A percentile compares a stretch with the other conserved stretches of the same genome.
Conservation (phyloP, 768 basidiomycete species). For the Paxillus rubicundulus region DNA sequence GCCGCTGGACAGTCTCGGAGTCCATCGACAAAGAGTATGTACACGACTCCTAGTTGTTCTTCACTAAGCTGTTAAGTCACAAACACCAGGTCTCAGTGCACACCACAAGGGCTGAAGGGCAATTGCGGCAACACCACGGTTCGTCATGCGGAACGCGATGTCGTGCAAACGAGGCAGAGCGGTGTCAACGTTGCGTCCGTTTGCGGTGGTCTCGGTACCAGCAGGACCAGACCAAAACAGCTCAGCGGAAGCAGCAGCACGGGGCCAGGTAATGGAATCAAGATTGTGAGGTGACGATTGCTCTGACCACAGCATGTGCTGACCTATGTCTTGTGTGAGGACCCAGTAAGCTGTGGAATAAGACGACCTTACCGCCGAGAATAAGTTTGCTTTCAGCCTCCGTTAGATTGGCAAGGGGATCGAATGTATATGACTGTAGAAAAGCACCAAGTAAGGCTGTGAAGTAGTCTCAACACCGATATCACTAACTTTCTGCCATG, state of each 20-base stretch:
- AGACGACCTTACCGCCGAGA: conserved; percentile 56
- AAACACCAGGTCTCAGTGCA: conserved; percentile 57
- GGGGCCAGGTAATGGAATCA: conserved; percentile 70
- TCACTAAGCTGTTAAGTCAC: conserved; percentile 37
- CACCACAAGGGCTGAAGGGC: conserved; percentile 72
- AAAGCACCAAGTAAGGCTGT: conserved; percentile 18
- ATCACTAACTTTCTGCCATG: conserved; percentile 63
- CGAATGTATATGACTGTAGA: conserved; percentile 60
- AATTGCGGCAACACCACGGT: conserved; percentile 58
- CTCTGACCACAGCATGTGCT: conserved; percentile 73
- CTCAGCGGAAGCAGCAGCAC: conserved; percentile 70
- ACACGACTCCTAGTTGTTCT: not conserved
- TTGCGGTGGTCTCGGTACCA: conserved; percentile 43
- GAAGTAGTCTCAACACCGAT: not conserved
- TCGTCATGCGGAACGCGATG: conserved; percentile 55
- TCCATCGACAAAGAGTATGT: not conserved
- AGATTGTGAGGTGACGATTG: conserved; percentile 68
- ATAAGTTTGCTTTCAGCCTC: conserved; percentile 50
- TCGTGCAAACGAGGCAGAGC: conserved; percentile 67
- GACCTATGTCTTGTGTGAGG: conserved; percentile 35
- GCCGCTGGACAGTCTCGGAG: conserved; percentile 13
- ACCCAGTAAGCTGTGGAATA: not conserved
- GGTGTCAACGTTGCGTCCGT: conserved; percentile 34
- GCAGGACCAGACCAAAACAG: conserved; percentile 69
- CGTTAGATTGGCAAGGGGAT: conserved; percentile 61